Evolutionary conservation across 192 early-diverging fungal species (phyloP).

Genomic region (Coemansia sp.): DNA sequence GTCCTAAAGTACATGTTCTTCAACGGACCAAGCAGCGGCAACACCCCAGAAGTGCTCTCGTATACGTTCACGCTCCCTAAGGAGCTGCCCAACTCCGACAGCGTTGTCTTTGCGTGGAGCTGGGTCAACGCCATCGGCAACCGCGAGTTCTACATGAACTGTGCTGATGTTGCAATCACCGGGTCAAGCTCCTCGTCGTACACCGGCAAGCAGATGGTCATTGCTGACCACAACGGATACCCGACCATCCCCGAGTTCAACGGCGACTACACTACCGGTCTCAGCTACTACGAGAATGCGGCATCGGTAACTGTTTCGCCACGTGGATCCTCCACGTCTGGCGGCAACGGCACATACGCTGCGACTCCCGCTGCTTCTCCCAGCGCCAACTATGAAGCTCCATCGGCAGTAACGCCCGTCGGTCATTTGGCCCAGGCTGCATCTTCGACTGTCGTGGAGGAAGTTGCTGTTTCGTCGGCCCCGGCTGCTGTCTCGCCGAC

Average conservation of each 20-base stretch:
- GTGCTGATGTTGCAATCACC: conserved; percentile 69
- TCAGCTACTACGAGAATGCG: conserved; percentile 29
- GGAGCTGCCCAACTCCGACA: conserved; percentile 49
- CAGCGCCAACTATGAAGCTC: conserved; percentile 2
- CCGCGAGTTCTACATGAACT: conserved; percentile 77
- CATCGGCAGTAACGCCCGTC: conserved; percentile 1
- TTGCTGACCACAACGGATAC: conserved; percentile 60
- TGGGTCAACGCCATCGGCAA: conserved; percentile 76
- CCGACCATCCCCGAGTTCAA: conserved; percentile 60
- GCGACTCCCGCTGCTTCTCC: neutral
- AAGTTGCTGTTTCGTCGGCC: conserved; percentile 1
- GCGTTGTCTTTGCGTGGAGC: conserved; percentile 61
- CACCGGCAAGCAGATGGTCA: conserved; percentile 58
- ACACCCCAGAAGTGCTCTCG: conserved; percentile 11
- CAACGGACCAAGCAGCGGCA: conserved; percentile 14
- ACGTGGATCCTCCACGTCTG: conserved; percentile 13
- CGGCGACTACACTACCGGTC: conserved; percentile 38
- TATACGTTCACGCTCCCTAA: conserved; percentile 60
- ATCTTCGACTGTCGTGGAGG: neutral
- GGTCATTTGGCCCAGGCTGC: neutral
- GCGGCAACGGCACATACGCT: neutral
- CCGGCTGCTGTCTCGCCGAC: neutral
- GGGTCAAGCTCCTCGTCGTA: conserved; percentile 36
- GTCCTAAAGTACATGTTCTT: conserved; percentile 56
- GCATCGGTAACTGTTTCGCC: conserved; percentile 43